Evolutionary conservation across 345 rosid genomes (phyloP).

Genomic region (thale cress (Arabidopsis thaliana)): DNA sequence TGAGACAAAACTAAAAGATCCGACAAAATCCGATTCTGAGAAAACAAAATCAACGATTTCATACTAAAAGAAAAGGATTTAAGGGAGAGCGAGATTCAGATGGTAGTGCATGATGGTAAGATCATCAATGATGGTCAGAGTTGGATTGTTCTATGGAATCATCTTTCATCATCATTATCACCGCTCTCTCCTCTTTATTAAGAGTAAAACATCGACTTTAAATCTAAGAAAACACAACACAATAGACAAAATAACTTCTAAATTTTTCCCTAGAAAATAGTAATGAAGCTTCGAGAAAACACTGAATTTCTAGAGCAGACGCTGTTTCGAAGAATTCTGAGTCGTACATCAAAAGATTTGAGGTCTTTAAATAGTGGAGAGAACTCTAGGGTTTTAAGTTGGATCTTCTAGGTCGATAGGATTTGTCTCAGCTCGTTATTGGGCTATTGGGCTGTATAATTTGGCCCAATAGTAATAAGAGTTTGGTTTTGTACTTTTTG

Average conservation of each 20-base stretch:
- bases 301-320: neutral
- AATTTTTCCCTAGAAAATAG: no score
- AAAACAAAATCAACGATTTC: neutral
- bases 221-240: neutral
- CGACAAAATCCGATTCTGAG: neutral
- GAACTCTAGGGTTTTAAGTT: slow-evolving; percentile 37
- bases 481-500: neutral
- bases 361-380: slow-evolving; percentile 7
- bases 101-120: slow-evolving; percentile 48
- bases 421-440: neutral
- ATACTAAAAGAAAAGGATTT: neutral
- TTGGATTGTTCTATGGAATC: slow-evolving; percentile 48
- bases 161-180: slow-evolving; percentile 45
- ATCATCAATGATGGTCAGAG: slow-evolving; percentile 40
- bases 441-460: slow-evolving; percentile 27
- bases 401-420: neutral
- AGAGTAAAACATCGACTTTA: neutral
- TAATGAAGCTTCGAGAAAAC: no score
- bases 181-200: slow-evolving; percentile 12
- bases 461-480: slow-evolving; percentile 22
- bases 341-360: neutral
- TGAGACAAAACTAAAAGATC: no score
- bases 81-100: slow-evolving; percentile 44
- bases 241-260: neutral
- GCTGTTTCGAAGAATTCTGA: neutral